Base-by-base conservation (phyloP, 2,329 filamentous ascomycete genomes). In the Sporothrix globosa region DNA sequence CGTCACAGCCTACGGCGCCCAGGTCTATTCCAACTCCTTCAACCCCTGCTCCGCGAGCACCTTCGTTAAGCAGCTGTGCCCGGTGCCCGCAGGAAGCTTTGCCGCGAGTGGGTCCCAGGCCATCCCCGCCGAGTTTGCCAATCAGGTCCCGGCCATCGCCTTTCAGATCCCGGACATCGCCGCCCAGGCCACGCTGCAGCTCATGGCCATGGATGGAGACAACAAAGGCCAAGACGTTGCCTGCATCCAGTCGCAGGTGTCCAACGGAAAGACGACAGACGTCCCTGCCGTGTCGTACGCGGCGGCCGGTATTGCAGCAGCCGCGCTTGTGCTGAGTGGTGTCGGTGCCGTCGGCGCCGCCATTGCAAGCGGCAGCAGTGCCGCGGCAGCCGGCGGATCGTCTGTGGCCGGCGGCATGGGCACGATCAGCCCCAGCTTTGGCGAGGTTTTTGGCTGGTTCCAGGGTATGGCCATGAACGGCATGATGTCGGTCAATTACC, bases 401-500 rank as follows among this genome's bases (percentile, higher is more conserved):
- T 81, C 81, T 60, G 30, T 53, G 41, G 69, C 50, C 2, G 84
- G 83, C 21, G 91, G 90, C 17, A 84, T 85, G 14, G 84, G 88
- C 2, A 85, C 90, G 13, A 83, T 90, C 53, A 96, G 92, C 75
- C 96, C 96, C 34, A 92, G 90, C 68, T 97, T 98, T 78, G 86
- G 85, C 58, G 92, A 97, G 77, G 89, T 96, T 63, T 86, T 97
- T 74, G 89, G 90, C 73, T 96, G 92, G 88, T 97, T 98, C 80
- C 94, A 98, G 81, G 90, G 91, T 66, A 91, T 98, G 85, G 93
- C 96, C 39, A 91, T 96, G 83, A 97, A 96, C 80, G 94, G 96
- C 74, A 98, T 98, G 96, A 85, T 97, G 79, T 96, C 92, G 72
- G 94, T 96, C 76, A 88, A 90, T 76, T 93, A 97, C 75, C 96